Percentiles rank a stretch among this genome's conserved stretches.
phyloP scores from a whole-genome alignment of 139 green algal genomes.

The Auxenochlorella pyrenoidosa region DNA sequence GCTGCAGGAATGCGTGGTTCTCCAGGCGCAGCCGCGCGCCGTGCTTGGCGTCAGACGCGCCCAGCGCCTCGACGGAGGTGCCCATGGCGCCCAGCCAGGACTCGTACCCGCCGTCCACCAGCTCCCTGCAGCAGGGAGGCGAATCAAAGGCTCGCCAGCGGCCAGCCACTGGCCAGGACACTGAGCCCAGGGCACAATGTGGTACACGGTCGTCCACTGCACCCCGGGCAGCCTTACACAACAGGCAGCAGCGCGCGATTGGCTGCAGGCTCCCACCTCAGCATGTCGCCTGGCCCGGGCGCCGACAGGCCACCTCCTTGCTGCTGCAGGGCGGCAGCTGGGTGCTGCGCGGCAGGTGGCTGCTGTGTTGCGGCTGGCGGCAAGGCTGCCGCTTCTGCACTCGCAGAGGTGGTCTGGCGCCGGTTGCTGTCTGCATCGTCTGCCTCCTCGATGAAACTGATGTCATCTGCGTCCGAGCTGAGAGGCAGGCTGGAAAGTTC shows the following conservation, averaged over 20 bases:
- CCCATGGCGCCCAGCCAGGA: slow-evolving; percentile 45
- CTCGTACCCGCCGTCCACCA: slow-evolving; percentile 45
- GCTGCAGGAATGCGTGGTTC: slow-evolving; percentile 52
- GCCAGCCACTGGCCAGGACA: too few relatives aligned
- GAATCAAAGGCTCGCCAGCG: background rate
- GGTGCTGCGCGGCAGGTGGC: background rate
- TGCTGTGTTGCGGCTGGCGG: background rate
- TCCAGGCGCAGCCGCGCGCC: slow-evolving; percentile 57
- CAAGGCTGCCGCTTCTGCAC: background rate
- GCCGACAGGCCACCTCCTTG: too few relatives aligned
- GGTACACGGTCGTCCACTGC: too few relatives aligned
- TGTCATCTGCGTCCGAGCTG: background rate
- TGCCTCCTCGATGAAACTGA: background rate
- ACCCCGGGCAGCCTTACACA: too few relatives aligned
- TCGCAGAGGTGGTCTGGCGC: background rate
- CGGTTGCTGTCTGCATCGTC: background rate
- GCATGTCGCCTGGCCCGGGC: background rate
- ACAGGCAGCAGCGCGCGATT: too few relatives aligned
- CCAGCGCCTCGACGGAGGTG: slow-evolving; percentile 47
- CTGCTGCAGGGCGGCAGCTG: background rate
- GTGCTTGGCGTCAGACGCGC: slow-evolving; percentile 56
- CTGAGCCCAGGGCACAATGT: too few relatives aligned
- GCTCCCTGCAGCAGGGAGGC: slow-evolving; percentile 22
- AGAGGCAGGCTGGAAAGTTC: slow-evolving; percentile 1
- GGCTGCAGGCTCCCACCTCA: background rate